A percentile compares a stretch with the other conserved stretches of the same genome.
Evolutionary conservation across 495 filamentous ascomycete species (phyloP).

Genomic region (Penicillium taxi): DNA sequence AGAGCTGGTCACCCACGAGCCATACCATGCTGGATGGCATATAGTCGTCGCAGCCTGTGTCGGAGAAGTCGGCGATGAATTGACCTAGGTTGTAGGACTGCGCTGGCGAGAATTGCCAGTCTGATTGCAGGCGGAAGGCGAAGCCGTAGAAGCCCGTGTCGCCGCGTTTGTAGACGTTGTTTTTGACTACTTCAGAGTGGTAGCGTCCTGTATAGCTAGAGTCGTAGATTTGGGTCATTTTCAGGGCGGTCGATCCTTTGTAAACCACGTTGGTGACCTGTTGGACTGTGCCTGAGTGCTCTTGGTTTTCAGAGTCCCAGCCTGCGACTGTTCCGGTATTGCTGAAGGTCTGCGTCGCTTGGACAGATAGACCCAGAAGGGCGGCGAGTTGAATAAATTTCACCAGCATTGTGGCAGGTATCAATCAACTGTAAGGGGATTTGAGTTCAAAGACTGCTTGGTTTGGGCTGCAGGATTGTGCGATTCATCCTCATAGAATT

Average conservation of each 20-base stretch:
- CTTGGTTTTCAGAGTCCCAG: constrained; percentile 40
- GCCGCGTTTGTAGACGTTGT: constrained; percentile 41
- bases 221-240: constrained; percentile 47
- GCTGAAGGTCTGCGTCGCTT: constrained; percentile 35
- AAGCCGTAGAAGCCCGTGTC: constrained; percentile 50
- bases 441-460: no score
- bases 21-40: constrained; percentile 50
- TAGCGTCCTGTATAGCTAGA: constrained; percentile 42
- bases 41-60: constrained; percentile 42
- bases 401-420: no score
- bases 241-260: constrained; percentile 39
- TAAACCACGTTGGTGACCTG: constrained; percentile 41
- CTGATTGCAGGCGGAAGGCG: constrained; percentile 40
- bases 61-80: constrained; percentile 48
- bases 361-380: background rate
- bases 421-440: no score
- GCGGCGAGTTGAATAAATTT: no score
- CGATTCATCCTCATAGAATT: no score
- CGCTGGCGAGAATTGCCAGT: constrained; percentile 42
- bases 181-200: constrained; percentile 46
- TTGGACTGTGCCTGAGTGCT: constrained; percentile 36
- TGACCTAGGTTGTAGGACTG: constrained; percentile 48
- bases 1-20: constrained; percentile 39
- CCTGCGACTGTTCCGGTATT: constrained; percentile 44
- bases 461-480: no score